phyloP scores from a whole-genome alignment of 768 basidiomycete species.

The Kwoniella newhampshirensis region DNA sequence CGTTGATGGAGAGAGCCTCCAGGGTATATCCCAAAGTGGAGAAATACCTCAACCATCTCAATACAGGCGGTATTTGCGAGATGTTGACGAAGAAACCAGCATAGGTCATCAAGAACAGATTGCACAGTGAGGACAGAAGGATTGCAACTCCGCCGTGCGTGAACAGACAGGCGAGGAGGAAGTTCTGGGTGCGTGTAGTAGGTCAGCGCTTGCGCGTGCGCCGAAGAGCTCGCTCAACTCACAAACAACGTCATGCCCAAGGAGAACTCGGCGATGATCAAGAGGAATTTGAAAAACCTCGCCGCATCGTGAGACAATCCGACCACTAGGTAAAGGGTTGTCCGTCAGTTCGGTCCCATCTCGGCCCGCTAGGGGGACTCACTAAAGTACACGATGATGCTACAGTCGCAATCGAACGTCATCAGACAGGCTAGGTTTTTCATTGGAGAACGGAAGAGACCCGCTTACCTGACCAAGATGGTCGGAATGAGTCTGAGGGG shows the following conservation, averaged over 20 bases:
- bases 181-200: slow-evolving; percentile 61
- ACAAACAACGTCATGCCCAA: slow-evolving; percentile 84
- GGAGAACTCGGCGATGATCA: slow-evolving; percentile 81
- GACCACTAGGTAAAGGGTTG: slow-evolving; percentile 60
- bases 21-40: slow-evolving; percentile 57
- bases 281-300: slow-evolving; percentile 90
- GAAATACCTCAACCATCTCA: slow-evolving; percentile 91
- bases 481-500: slow-evolving; percentile 87
- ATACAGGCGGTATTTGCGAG: slow-evolving; percentile 76
- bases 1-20: slow-evolving; percentile 82
- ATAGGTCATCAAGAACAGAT: slow-evolving; percentile 56
- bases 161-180: slow-evolving; percentile 81
- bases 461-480: slow-evolving; percentile 65
- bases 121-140: slow-evolving; percentile 66
- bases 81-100: slow-evolving; percentile 82
- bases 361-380: not conserved
- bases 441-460: not conserved
- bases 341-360: not conserved
- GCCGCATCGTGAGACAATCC: slow-evolving; percentile 75
- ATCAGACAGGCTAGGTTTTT: not conserved
- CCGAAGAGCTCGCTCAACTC: slow-evolving; percentile 44
- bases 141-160: slow-evolving; percentile 86
- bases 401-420: not conserved
- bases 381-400: slow-evolving; percentile 61
- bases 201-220: not conserved